Evolutionary conservation across 2,329 filamentous ascomycete genomes (phyloP).

Genomic region (Phoma herbarum): DNA sequence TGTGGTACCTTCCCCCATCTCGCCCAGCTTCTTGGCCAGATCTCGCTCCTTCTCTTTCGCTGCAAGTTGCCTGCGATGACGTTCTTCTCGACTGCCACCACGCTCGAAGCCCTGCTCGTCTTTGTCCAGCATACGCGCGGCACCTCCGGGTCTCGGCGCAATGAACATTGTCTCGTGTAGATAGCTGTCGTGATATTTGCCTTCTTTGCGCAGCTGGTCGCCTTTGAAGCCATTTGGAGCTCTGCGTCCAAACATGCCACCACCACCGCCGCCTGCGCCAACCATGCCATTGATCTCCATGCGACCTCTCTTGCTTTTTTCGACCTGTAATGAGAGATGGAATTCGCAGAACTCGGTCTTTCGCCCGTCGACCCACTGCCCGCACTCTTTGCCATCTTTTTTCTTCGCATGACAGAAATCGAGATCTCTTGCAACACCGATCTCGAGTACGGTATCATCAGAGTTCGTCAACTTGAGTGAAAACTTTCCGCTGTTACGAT

Average conservation of each 20-base stretch:
- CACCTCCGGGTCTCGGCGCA: slow-evolving; percentile 55
- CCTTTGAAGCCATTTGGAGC: slow-evolving; percentile 35
- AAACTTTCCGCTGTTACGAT: slow-evolving; percentile 82
- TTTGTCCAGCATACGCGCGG: slow-evolving; percentile 72
- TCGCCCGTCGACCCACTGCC: slow-evolving; percentile 84
- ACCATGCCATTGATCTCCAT: slow-evolving; percentile 82
- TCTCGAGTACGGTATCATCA: slow-evolving; percentile 87
- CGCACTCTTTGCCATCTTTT: slow-evolving; percentile 83
- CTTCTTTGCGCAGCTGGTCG: slow-evolving; percentile 44
- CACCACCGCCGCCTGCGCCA: slow-evolving; percentile 52
- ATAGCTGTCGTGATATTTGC: slow-evolving; percentile 63
- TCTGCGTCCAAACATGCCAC: slow-evolving; percentile 46
- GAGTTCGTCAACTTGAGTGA: slow-evolving; percentile 85
- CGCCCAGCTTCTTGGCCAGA: slow-evolving; percentile 72
- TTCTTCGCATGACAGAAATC: slow-evolving; percentile 87
- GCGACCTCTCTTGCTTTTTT: slow-evolving; percentile 72
- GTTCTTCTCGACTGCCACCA: slow-evolving; percentile 70
- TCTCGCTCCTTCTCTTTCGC: slow-evolving; percentile 76
- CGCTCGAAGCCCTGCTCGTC: slow-evolving; percentile 55
- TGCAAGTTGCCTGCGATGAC: slow-evolving; percentile 69
- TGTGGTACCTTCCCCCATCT: slow-evolving; percentile 67
- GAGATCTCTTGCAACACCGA: slow-evolving; percentile 84
- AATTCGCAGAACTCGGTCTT: slow-evolving; percentile 93
- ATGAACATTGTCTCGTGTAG: slow-evolving; percentile 62
- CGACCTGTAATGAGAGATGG: slow-evolving; percentile 83